Evolutionary conservation across 768 basidiomycete species (phyloP).

Genomic region (Trametes gibbosa): DNA sequence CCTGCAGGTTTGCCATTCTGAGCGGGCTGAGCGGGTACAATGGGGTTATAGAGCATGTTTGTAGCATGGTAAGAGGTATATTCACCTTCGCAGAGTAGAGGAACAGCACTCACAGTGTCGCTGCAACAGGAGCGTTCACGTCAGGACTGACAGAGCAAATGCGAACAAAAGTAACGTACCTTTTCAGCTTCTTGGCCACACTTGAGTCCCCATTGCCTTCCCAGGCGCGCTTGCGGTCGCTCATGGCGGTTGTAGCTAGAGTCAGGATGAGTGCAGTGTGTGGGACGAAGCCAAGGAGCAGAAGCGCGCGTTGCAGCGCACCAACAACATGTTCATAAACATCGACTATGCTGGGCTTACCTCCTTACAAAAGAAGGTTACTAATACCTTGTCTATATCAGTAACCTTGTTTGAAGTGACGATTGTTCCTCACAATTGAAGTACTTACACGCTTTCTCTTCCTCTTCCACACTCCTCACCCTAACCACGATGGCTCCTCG

Average conservation of each 20-base stretch:
- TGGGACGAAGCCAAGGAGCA: constrained; percentile 2
- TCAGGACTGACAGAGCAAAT: constrained; percentile 20
- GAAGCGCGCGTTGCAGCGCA: not conserved
- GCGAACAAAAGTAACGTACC: constrained; percentile 39
- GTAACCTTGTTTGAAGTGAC: too few relatives aligned
- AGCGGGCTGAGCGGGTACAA: constrained; percentile 47
- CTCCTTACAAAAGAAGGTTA: too few relatives aligned
- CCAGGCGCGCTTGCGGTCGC: constrained; percentile 60
- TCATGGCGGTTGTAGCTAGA: constrained; percentile 41
- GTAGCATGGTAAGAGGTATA: constrained; percentile 46
- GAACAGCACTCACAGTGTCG: constrained; percentile 66
- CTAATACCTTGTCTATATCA: too few relatives aligned
- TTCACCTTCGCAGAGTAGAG: constrained; percentile 63
- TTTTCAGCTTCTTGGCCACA: constrained; percentile 61
- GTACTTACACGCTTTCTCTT: not conserved
- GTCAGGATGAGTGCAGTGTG: not conserved
- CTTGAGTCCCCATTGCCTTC: constrained; percentile 52
- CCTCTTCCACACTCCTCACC: not conserved
- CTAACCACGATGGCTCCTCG: constrained; percentile 24
- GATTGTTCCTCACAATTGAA: too few relatives aligned
- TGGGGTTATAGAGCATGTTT: constrained; percentile 71
- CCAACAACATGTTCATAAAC: not conserved
- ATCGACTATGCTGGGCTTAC: not conserved
- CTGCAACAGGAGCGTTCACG: constrained; percentile 36
- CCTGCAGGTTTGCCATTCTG: constrained; percentile 44